Evolutionary conservation across 495 filamentous ascomycete genomes (phyloP).

Genomic region (Wilcoxina mikolae): DNA sequence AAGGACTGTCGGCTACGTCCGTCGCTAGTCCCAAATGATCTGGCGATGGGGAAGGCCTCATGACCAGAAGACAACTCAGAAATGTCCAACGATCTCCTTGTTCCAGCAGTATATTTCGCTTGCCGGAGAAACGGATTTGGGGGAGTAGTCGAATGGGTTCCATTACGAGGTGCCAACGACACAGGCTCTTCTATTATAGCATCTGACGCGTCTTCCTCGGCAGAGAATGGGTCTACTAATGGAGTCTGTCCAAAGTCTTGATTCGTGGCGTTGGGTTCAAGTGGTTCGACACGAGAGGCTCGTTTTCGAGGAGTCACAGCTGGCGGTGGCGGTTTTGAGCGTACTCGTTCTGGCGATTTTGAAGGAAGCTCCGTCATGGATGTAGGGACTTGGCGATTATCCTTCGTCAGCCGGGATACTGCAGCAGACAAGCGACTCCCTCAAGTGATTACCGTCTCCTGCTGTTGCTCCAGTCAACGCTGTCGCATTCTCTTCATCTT

Average conservation of each 20-base stretch:
- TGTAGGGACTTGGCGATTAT: background rate
- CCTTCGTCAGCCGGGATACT: conserved; percentile 1
- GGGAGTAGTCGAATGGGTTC: background rate
- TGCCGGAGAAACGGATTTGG: background rate
- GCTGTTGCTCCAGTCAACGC: background rate
- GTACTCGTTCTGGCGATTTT: background rate
- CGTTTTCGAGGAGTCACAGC: conserved; percentile 3
- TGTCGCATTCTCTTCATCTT: background rate
- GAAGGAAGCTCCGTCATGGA: background rate
- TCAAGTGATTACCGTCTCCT: conserved; percentile 6
- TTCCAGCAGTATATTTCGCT: background rate
- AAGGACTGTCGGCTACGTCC: conserved; percentile 16
- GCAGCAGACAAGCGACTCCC: background rate
- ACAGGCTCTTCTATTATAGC: background rate
- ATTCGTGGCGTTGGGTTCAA: background rate
- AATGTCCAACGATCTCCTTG: background rate
- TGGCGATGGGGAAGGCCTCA: background rate
- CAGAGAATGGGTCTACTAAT: background rate
- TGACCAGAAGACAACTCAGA: background rate
- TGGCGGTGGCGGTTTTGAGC: conserved; percentile 1
- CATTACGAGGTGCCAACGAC: background rate
- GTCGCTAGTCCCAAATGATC: background rate
- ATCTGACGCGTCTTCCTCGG: background rate
- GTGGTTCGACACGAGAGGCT: conserved; percentile 1
- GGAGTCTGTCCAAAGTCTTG: background rate